Evolutionary conservation across 441 rosid species (phyloP).

Genomic region (Rhodomyrtus psidioides): DNA sequence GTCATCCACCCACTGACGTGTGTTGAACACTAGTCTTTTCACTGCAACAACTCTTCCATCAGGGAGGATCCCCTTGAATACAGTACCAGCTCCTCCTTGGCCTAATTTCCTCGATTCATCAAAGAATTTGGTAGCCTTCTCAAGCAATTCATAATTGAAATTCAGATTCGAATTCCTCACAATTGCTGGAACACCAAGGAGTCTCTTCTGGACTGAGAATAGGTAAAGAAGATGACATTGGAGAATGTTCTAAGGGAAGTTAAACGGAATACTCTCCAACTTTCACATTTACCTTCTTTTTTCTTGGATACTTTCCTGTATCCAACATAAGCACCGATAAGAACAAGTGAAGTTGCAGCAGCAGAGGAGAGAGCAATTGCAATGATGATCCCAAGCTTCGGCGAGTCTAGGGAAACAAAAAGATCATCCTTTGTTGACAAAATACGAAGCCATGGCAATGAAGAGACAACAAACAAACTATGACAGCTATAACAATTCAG

Average conservation of each 20-base stretch:
- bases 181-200: background rate
- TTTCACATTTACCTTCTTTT: background rate
- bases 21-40: constrained; percentile 10
- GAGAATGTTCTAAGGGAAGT: background rate
- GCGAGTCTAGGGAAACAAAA: background rate
- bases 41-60: constrained; percentile 10
- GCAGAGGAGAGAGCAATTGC: background rate
- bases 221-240: background rate
- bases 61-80: constrained; percentile 7
- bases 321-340: background rate
- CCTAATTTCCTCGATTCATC: constrained; percentile 7
- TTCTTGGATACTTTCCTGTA: background rate
- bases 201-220: background rate
- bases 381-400: background rate
- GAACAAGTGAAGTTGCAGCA: background rate
- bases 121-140: constrained; percentile 9
- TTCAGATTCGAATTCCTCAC: constrained; percentile 1
- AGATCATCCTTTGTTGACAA: background rate
- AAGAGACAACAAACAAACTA: background rate
- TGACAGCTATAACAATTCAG: background rate
- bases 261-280: background rate
- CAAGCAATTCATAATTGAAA: constrained; percentile 7
- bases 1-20: constrained; percentile 10
- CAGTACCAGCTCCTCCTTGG: constrained; percentile 12
- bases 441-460: background rate